phyloP scores from a whole-genome alignment of 192 early-diverging fungal species.

The Powellomyces hirtus region DNA sequence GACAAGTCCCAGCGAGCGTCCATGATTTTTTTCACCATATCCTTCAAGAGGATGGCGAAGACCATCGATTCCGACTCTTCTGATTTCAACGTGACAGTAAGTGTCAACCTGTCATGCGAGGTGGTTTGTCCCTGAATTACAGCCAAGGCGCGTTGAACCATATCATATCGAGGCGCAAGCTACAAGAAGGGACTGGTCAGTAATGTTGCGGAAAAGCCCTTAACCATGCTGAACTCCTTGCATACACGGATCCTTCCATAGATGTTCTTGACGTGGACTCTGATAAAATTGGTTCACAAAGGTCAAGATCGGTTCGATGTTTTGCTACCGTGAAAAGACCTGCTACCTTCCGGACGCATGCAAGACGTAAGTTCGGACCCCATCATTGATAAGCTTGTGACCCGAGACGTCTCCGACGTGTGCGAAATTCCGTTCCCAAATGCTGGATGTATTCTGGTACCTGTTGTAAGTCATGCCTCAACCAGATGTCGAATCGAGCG shows the following conservation, averaged over 20 bases:
- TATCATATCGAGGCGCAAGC: constrained; percentile 58
- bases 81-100: constrained; percentile 37
- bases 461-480: not conserved
- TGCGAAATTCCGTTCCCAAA: constrained; percentile 65
- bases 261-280: constrained; percentile 62
- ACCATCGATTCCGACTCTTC: constrained; percentile 54
- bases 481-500: not conserved
- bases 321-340: too few species aligned
- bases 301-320: too few species aligned
- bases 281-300: too few species aligned
- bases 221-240: not conserved
- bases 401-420: constrained; percentile 60
- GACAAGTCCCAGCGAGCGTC: constrained; percentile 64
- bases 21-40: constrained; percentile 51
- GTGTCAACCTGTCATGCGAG: constrained; percentile 17
- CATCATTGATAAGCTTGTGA: constrained; percentile 62
- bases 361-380: constrained; percentile 70
- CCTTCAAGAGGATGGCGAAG: constrained; percentile 65
- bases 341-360: constrained; percentile 81
- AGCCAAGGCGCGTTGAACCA: constrained; percentile 46
- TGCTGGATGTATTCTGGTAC: constrained; percentile 20
- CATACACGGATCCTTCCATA: constrained; percentile 61
- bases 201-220: not conserved
- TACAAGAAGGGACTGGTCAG: constrained; percentile 17
- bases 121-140: constrained; percentile 12